Conservation (phyloP, 1,284 basidiomycete species). For the Sporisorium iseilematis-ciliati region DNA sequence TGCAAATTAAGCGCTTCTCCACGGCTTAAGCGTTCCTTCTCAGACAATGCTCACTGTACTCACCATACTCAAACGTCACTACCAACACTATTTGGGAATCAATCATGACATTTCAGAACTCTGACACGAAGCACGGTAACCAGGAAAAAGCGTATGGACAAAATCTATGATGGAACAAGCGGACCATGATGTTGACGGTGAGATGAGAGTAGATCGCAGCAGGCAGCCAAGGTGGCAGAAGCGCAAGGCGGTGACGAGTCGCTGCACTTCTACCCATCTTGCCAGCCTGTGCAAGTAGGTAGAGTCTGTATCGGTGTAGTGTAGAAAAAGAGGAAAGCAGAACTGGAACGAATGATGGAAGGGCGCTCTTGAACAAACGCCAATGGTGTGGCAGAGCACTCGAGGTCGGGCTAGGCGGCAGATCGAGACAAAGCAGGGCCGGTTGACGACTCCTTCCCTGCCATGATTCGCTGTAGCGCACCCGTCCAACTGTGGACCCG, state of each 20-base stretch:
- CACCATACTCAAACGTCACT: not conserved
- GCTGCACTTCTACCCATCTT: constrained; percentile 15
- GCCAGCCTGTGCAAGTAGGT: not conserved
- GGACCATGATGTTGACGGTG: constrained; percentile 7
- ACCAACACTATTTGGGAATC: constrained; percentile 6
- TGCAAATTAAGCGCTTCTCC: no score
- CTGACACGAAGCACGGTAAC: constrained; percentile 41
- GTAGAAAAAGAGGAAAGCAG: constrained; percentile 11
- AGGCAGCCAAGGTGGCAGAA: constrained; percentile 5
- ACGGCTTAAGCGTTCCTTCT: not conserved
- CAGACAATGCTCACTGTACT: not conserved
- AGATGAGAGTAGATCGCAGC: not conserved
- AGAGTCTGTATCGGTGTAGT: constrained; percentile 1
- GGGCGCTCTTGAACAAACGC: constrained; percentile 10
- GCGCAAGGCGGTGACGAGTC: constrained; percentile 47
- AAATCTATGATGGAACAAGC: constrained; percentile 31
- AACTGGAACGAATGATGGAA: not conserved
- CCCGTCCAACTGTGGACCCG: constrained; percentile 44
- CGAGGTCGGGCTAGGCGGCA: constrained; percentile 37
- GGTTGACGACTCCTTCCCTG: constrained; percentile 55
- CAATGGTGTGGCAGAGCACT: constrained; percentile 9
- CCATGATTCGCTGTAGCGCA: constrained; percentile 16
- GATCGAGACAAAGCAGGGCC: constrained; percentile 17
- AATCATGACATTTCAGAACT: constrained; percentile 50
- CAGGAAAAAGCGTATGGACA: constrained; percentile 26